Base-by-base conservation (phyloP, 176 grass and related monocot genomes). In the Aegilops umbellulata region DNA sequence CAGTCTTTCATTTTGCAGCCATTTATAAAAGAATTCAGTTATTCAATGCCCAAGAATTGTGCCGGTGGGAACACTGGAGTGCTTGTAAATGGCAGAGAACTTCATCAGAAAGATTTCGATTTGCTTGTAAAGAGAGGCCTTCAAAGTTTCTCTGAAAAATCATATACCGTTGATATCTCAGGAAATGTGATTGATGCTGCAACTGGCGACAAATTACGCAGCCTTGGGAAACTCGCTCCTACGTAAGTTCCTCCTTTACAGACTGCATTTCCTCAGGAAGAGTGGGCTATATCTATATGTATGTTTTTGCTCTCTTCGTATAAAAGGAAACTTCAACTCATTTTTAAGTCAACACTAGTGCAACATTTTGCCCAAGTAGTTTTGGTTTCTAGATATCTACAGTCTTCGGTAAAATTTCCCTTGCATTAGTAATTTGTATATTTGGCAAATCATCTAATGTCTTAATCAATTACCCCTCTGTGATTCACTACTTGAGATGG, bases 211-310 rank as follows among this genome's bases (percentile, higher is more conserved):
- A 88, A 98, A 67, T 75, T 95, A 60, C 87, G 76, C n/a, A 89
- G 84, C 49, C 87, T 98, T 71, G 96, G 96, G 74, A 98, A 88
- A 35, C 96, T 98, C 84, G 96, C 91, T 74, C 96, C 96, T 47
- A 94, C 96, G 96, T 95, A 92, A 94, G 93, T 95, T 83, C 35
- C 77, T 88, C 55, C 77, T 88, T 60, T 32, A 29, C 46, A 31
- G 32, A 64, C 15, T 60, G 19, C 34, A 76, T 42, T 29, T 69
- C 70, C 42, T 25, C 17, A 32, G 32, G 2, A 65, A 77, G 3
- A 71, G 44, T 46, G 24, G 1, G 6, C 14, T 72, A 61, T 76
- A 32, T 53, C 4, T 30, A 10, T 25, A 55, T 31, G 8, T 27
- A 8, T 79, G 10, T 70, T 82, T 73, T 79, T 79, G 53, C 20